These are phyloP conservation scores for Colletotrichum sp. DNA, from an alignment of 2,329 filamentous ascomycete species.

Conservation along the genomic window DNA sequence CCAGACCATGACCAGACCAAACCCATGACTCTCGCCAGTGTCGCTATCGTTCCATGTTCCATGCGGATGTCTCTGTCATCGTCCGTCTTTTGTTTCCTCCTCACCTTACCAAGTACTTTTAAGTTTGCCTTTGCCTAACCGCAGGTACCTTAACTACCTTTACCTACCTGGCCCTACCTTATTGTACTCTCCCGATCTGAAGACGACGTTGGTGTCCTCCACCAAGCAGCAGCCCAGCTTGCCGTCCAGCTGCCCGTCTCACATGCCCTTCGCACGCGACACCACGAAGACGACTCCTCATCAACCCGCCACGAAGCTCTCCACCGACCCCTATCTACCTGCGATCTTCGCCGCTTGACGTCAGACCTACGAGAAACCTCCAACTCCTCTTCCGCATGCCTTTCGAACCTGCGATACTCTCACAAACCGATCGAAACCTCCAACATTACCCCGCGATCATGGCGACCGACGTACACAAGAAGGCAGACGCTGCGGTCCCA, in stretches of 20 bases:
- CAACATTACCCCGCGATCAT: slow-evolving; percentile 28
- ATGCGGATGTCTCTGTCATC: neutral
- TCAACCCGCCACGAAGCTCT: neutral
- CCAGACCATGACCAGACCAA: neutral
- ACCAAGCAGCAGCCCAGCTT: slow-evolving; percentile 12
- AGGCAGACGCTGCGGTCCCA: slow-evolving; percentile 23
- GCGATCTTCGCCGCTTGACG: neutral
- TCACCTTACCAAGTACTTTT: neutral
- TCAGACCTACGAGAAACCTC: neutral
- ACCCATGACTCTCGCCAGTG: neutral
- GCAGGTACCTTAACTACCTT: neutral
- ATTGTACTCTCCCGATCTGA: neutral
- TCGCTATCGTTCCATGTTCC: neutral
- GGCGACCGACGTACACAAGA: slow-evolving; percentile 39
- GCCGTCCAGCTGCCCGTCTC: slow-evolving; percentile 10
- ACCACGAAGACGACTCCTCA: neutral
- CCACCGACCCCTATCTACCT: neutral
- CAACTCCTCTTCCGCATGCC: neutral
- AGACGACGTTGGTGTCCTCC: neutral
- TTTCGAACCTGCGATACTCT: neutral
- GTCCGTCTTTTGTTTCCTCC: neutral
- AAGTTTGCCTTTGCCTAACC: neutral
- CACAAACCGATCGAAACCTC: neutral
- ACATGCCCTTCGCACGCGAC: slow-evolving; percentile 18
- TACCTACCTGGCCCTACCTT: neutral